These are phyloP conservation scores for Apiospora saccharicola DNA, from an alignment of 2,329 filamentous ascomycete genomes.

Conservation along the genomic window DNA sequence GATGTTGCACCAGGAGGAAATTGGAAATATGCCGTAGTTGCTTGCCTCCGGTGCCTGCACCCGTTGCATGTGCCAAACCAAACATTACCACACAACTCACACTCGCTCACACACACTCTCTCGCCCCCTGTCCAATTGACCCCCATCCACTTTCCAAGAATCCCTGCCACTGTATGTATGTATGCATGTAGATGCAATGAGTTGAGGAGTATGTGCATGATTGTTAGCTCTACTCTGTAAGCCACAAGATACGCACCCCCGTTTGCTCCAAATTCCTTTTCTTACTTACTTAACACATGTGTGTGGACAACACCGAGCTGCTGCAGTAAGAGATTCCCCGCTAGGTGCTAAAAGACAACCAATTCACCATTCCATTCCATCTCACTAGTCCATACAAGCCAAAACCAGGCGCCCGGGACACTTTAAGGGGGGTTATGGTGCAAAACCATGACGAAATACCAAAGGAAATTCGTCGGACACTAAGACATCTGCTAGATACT, in stretches of 20 bases:
- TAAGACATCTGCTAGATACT: too few relatives aligned
- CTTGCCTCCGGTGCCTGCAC: background rate
- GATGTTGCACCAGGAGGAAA: background rate
- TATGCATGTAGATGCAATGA: background rate
- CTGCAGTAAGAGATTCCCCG: background rate
- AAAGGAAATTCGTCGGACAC: background rate
- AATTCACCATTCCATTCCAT: background rate
- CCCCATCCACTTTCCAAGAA: background rate
- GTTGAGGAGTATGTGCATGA: too few relatives aligned
- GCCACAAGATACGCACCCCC: too few relatives aligned
- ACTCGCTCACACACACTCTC: too few relatives aligned
- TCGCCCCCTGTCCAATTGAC: too few relatives aligned
- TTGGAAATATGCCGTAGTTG: background rate
- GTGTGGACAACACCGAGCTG: too few relatives aligned
- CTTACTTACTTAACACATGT: too few relatives aligned
- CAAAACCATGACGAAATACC: background rate
- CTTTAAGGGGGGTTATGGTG: too few relatives aligned
- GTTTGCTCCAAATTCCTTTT: too few relatives aligned
- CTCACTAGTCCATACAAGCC: too few relatives aligned
- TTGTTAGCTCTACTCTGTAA: too few relatives aligned
- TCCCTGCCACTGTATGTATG: background rate
- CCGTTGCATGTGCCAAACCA: constrained; percentile 5
- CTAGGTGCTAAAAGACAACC: background rate
- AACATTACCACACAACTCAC: background rate
- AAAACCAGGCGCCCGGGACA: too few relatives aligned